Conservation (phyloP, 805 yeast species). For the Sungouiozyma ichnusensis region DNA sequence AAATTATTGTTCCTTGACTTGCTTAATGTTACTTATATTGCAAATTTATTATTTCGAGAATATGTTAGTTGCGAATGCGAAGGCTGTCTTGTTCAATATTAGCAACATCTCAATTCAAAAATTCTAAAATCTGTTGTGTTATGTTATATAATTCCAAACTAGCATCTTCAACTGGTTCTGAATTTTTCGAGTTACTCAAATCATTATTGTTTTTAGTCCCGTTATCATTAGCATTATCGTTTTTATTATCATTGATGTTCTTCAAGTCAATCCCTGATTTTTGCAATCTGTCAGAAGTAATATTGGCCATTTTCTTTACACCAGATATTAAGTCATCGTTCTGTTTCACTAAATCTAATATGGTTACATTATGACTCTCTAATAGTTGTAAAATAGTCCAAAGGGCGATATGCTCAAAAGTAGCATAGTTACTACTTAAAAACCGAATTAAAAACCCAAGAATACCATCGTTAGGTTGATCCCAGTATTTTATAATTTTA, state of each 20-base stretch:
- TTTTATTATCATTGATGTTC: slow-evolving; percentile 10
- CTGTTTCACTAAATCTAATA: slow-evolving; percentile 43
- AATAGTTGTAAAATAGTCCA: slow-evolving; percentile 93
- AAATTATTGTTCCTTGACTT: no score
- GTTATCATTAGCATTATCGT: slow-evolving; percentile 7
- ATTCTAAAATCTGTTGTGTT: slow-evolving; percentile 57
- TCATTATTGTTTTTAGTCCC: slow-evolving; percentile 21
- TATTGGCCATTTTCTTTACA: slow-evolving; percentile 38
- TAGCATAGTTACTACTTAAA: slow-evolving; percentile 73
- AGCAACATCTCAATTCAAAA: slow-evolving; percentile 16
- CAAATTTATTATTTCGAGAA: neutral
- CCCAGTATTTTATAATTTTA: slow-evolving; percentile 71
- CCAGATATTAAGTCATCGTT: slow-evolving; percentile 45
- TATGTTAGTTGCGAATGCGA: neutral
- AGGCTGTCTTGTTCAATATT: neutral
- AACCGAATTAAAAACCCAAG: slow-evolving; percentile 74
- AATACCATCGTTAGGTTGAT: slow-evolving; percentile 72
- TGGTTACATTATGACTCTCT: slow-evolving; percentile 68
- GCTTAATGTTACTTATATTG: neutral
- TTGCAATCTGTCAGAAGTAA: slow-evolving; percentile 26
- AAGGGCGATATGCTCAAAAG: slow-evolving; percentile 94
- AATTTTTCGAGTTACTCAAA: slow-evolving; percentile 13
- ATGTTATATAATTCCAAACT: slow-evolving; percentile 53
- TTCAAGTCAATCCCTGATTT: slow-evolving; percentile 16
- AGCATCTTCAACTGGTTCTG: slow-evolving; percentile 47